Evolutionary conservation across 176 grass and related monocot species (phyloP).

Genomic region (Guadua angustifolia): DNA sequence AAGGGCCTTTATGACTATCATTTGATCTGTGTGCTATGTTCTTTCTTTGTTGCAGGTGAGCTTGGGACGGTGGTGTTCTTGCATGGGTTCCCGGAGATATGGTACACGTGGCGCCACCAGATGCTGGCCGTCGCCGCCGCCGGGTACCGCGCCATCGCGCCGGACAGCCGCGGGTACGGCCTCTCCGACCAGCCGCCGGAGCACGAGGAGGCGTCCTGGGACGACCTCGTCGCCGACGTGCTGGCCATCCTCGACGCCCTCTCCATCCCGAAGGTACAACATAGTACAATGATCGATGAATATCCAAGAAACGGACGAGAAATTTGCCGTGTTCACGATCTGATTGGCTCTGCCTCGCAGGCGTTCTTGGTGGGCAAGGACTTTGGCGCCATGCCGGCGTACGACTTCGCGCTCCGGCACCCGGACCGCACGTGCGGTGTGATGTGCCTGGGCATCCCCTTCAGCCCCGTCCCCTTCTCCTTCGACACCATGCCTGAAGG

Average conservation of each 20-base stretch:
- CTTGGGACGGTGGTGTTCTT: conserved; percentile 60
- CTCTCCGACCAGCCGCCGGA: conserved; percentile 63
- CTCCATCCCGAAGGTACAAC: neutral
- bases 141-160: conserved; percentile 65
- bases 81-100: conserved; percentile 77
- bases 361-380: conserved; percentile 58
- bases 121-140: conserved; percentile 62
- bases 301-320: no score
- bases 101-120: conserved; percentile 74
- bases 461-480: conserved; percentile 3
- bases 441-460: conserved; percentile 67
- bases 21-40: no score
- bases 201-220: conserved; percentile 43
- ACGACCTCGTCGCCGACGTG: conserved; percentile 59
- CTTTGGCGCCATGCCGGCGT: conserved; percentile 52
- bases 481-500: conserved; percentile 58
- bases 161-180: conserved; percentile 65
- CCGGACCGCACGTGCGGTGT: conserved; percentile 60
- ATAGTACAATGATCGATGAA: neutral
- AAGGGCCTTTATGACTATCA: no score
- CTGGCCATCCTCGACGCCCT: conserved; percentile 52
- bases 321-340: no score
- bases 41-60: conserved; percentile 24
- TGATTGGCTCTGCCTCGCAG: neutral
- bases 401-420: conserved; percentile 60